Conservation (phyloP, 1,284 basidiomycete species). For the Rhodotorula sp. region DNA sequence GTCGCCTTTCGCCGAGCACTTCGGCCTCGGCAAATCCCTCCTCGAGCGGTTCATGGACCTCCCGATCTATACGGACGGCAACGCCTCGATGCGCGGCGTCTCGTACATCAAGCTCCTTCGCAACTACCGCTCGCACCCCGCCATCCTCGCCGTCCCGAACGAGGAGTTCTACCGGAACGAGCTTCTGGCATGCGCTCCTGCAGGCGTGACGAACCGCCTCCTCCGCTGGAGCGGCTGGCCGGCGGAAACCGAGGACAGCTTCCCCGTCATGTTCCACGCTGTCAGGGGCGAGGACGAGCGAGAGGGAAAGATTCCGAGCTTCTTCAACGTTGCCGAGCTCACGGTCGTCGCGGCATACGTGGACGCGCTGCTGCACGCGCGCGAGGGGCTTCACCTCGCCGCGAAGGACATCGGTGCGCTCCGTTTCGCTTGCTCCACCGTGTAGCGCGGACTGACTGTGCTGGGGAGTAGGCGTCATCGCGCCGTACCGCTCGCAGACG, state of each 20-base stretch:
- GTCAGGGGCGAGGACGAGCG: constrained; percentile 48
- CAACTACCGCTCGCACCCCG: constrained; percentile 52
- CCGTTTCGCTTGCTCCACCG: no score
- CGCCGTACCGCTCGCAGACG: constrained; percentile 20
- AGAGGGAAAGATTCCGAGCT: constrained; percentile 48
- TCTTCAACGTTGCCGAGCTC: constrained; percentile 47
- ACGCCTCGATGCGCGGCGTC: constrained; percentile 1
- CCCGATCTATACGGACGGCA: constrained; percentile 46
- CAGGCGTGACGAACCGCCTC: constrained; percentile 18
- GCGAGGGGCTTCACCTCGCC: background rate
- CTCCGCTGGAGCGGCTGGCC: constrained; percentile 47
- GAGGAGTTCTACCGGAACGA: constrained; percentile 51
- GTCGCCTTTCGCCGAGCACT: constrained; percentile 42
- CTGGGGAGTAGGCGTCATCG: constrained; percentile 11
- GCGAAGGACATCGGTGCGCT: constrained; percentile 23
- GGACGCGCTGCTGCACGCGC: background rate
- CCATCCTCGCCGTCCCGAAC: constrained; percentile 50
- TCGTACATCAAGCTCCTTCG: constrained; percentile 41
- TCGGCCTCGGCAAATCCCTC: constrained; percentile 49
- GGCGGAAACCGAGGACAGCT: constrained; percentile 36
- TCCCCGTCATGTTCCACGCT: constrained; percentile 50
- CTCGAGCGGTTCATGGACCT: constrained; percentile 51
- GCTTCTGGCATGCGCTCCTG: constrained; percentile 44
- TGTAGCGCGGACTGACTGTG: no score
- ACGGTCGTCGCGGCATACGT: constrained; percentile 40